A percentile compares a stretch with the other conserved stretches of the same genome.
These are phyloP conservation scores for Sinapis alba DNA, from an alignment of 441 rosid species.

Conservation along the genomic window DNA sequence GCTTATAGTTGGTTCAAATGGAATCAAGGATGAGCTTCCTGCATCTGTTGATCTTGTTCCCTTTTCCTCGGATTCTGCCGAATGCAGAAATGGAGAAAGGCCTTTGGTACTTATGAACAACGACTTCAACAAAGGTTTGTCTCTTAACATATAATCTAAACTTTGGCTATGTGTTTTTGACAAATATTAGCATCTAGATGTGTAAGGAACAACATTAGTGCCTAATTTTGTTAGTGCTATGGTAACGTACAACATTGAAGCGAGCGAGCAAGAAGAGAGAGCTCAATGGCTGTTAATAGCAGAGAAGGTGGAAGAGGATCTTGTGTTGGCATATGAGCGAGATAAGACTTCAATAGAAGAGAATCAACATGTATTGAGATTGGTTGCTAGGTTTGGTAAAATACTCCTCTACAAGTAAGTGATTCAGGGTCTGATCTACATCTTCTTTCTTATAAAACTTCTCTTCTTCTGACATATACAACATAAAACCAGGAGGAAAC, in stretches of 20 bases:
- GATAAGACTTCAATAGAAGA: constrained; percentile 39
- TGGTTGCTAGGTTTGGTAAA: constrained; percentile 63
- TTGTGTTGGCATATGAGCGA: constrained; percentile 47
- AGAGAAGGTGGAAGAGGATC: constrained; percentile 49
- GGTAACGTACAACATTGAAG: not conserved
- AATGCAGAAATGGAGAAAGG: constrained; percentile 19
- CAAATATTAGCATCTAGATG: not conserved
- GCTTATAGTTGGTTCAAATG: constrained; percentile 51
- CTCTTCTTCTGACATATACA: not conserved
- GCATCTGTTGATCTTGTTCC: constrained; percentile 45
- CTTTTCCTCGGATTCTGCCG: constrained; percentile 22
- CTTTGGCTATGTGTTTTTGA: constrained; percentile 19
- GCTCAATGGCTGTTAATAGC: constrained; percentile 50
- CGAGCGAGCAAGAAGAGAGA: constrained; percentile 31
- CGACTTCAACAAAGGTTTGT: constrained; percentile 46
- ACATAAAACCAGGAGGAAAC: constrained; percentile 18
- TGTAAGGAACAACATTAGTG: not conserved
- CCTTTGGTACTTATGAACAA: constrained; percentile 15
- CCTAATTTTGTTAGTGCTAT: not conserved
- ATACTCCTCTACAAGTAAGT: constrained; percentile 47
- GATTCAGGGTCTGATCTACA: not conserved
- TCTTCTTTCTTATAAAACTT: not conserved
- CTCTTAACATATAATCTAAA: not conserved
- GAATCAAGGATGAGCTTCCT: constrained; percentile 32
- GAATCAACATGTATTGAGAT: constrained; percentile 32